Evolutionary conservation across 495 filamentous ascomycete genomes (phyloP).

Genomic region (Sordaria brevicollis): DNA sequence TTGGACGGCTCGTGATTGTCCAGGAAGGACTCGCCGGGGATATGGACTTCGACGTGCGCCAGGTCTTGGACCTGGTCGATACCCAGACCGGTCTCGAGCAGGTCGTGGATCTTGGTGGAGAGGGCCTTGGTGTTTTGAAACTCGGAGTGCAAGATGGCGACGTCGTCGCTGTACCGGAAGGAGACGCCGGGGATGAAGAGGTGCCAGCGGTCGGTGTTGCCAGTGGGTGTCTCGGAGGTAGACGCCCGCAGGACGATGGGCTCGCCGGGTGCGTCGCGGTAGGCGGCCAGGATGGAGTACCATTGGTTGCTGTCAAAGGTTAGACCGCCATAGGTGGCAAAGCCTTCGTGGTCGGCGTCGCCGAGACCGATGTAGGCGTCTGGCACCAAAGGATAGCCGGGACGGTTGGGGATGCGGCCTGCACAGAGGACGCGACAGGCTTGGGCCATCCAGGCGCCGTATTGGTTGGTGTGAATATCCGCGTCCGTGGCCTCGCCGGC

Average conservation of each 20-base stretch:
- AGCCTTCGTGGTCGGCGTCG: not conserved
- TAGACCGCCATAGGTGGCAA: constrained; percentile 14
- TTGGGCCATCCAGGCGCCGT: constrained; percentile 7
- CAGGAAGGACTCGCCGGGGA: constrained; percentile 6
- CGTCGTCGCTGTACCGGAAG: not conserved
- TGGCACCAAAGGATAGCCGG: constrained; percentile 13
- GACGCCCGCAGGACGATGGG: not conserved
- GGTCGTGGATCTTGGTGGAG: not conserved
- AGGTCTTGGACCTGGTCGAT: not conserved
- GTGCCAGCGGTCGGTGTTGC: constrained; percentile 7
- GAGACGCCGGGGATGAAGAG: constrained; percentile 8
- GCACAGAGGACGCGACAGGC: constrained; percentile 13
- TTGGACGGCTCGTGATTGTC: not conserved
- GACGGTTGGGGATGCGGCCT: constrained; percentile 9
- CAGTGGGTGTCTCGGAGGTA: not conserved
- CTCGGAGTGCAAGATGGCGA: constrained; percentile 1
- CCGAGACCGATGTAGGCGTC: constrained; percentile 10
- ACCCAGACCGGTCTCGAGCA: not conserved
- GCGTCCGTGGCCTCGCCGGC: not conserved
- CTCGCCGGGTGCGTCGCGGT: not conserved
- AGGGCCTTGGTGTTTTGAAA: not conserved
- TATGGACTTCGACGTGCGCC: not conserved
- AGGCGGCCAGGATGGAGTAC: not conserved
- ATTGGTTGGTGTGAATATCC: constrained; percentile 9
- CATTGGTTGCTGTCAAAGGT: constrained; percentile 3